A percentile compares a stretch with the other conserved stretches of the same genome.
Conservation (phyloP, 768 basidiomycete genomes). For the Boletus barrowsii region DNA sequence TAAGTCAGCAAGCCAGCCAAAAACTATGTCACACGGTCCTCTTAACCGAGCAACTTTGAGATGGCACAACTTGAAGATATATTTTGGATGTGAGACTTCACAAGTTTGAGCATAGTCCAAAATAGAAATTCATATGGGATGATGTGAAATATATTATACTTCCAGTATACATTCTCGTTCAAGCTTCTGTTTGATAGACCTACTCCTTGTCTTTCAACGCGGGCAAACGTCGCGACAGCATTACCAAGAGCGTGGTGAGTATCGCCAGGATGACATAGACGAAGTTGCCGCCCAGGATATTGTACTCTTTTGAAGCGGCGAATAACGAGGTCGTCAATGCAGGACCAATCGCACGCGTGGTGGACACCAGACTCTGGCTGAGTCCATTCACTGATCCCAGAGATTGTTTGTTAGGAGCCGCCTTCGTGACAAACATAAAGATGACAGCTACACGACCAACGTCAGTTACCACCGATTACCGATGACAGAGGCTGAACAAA, state of each 20-base stretch:
- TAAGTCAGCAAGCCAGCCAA: too few species aligned
- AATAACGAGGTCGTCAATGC: constrained; percentile 50
- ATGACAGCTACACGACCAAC: constrained; percentile 36
- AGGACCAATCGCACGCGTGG: constrained; percentile 49
- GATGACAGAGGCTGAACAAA: neutral
- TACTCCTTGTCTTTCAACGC: constrained; percentile 15
- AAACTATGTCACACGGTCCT: too few species aligned
- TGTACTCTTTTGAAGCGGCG: constrained; percentile 47
- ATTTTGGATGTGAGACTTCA: too few species aligned
- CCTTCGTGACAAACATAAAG: constrained; percentile 52
- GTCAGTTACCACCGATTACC: too few species aligned
- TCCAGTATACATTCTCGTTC: too few species aligned
- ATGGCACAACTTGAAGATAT: too few species aligned
- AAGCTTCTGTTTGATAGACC: neutral
- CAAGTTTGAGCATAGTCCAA: too few species aligned
- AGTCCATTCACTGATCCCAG: constrained; percentile 60
- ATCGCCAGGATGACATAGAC: constrained; percentile 43
- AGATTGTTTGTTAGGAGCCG: constrained; percentile 49
- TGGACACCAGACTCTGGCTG: constrained; percentile 45
- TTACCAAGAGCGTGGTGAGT: constrained; percentile 25
- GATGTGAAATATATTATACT: too few species aligned
- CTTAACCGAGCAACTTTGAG: too few species aligned
- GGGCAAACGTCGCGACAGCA: constrained; percentile 21
- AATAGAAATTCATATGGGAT: too few species aligned
- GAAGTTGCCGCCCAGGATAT: constrained; percentile 48